phyloP scores from a whole-genome alignment of 2,329 filamentous ascomycete genomes.

The Aspergillus brasiliensis region DNA sequence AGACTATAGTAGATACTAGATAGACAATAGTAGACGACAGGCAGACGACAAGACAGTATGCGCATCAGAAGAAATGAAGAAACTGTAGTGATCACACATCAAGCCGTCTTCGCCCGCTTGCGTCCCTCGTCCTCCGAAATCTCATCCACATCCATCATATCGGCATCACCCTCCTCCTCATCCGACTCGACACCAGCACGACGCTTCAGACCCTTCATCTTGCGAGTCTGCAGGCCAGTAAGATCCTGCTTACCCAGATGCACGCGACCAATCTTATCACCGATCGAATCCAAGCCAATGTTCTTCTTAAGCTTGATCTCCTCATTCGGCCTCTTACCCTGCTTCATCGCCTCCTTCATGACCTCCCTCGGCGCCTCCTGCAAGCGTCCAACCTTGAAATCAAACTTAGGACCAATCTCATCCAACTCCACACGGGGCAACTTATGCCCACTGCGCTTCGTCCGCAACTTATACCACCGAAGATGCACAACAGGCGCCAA shows the following conservation, averaged over 20 bases:
- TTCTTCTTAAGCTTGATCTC: slow-evolving; percentile 85
- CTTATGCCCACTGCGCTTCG: slow-evolving; percentile 82
- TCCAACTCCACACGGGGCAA: slow-evolving; percentile 90
- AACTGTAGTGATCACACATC: slow-evolving; percentile 26
- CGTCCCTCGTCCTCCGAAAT: slow-evolving; percentile 38
- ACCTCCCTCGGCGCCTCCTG: slow-evolving; percentile 75
- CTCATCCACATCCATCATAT: slow-evolving; percentile 51
- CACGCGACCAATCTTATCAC: slow-evolving; percentile 93
- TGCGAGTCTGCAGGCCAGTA: slow-evolving; percentile 83
- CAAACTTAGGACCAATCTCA: slow-evolving; percentile 92
- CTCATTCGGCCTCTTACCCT: slow-evolving; percentile 65
- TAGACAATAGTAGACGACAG: slow-evolving; percentile 17
- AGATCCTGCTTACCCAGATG: slow-evolving; percentile 92
- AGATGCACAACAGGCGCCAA: slow-evolving; percentile 58
- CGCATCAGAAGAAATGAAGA: slow-evolving; percentile 25
- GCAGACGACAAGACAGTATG: slow-evolving; percentile 16
- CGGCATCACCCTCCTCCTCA: slow-evolving; percentile 53
- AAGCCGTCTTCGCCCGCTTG: slow-evolving; percentile 37
- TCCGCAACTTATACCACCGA: slow-evolving; percentile 82
- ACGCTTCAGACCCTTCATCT: slow-evolving; percentile 99
- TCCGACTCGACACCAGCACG: slow-evolving; percentile 64
- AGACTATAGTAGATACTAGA: slow-evolving; percentile 13
- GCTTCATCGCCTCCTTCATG: slow-evolving; percentile 89
- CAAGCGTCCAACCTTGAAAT: slow-evolving; percentile 81
- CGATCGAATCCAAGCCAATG: slow-evolving; percentile 84